Base-by-base conservation (phyloP, 1,284 basidiomycete species). In the Singerocomus rubriflavus region DNA sequence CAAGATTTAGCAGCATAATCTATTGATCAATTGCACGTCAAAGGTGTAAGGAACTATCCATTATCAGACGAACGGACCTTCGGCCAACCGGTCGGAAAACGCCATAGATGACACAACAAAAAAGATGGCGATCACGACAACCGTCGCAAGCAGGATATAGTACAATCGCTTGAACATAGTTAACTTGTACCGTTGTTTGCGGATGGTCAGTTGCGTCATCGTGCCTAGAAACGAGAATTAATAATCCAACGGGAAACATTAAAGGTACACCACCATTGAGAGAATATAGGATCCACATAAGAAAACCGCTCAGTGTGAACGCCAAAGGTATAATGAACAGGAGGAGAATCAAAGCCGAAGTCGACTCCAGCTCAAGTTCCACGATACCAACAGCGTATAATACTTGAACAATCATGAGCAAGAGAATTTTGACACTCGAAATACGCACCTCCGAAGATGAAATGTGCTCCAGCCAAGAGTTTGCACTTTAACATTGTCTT, bases 1-100 rank as follows among this genome's bases (percentile, higher is more conserved):
- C 96, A 99, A n/a, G 92, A 91, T 55, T 88, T 86, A 2, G 95
- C 90, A 7, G 91, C 88, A 64, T 96, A 98, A 65, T 96, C 92
- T 93, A 53, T 11, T 38, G 13, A 17, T 29, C 14, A 37, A 47
- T 37, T 21, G 48, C 44, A 29, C 17, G 38, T 51, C 30, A 32
- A 48, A 37, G 6, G 30, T 21, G 21, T 21, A 21, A 3, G 21
- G 45, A 8, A 17, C 27, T 27, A 21, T 42, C 10, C n/a, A 44
- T 42, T 34, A 43, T 47, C 1, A 35, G 39, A 50, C 25, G 42
- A 44, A 43, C 70, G 31, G 46, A 90, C 91, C 90, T 80, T 97
- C 92, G 8, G 91, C 88, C 16, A 92, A 74, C 45, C 94, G 84
- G 54, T 91, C 91, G 0, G 93, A 93, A 72, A 99, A 93, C 8